Evolutionary conservation across 2,329 filamentous ascomycete genomes (phyloP), one percentile per base, ranked within the genome.

Genomic region (Sordariomycetes sp.): DNA sequence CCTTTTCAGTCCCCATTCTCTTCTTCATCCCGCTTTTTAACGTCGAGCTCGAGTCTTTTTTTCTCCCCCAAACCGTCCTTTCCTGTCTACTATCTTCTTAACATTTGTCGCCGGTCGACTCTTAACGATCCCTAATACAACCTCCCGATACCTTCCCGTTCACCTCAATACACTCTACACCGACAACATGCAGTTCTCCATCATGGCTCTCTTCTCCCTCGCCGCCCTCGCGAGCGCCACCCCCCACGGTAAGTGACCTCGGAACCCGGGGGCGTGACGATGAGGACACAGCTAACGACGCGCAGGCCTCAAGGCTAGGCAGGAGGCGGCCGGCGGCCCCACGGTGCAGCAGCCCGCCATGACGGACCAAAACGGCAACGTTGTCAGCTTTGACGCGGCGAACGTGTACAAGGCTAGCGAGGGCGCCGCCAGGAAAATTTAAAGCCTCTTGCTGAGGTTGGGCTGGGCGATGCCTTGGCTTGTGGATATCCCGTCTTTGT

Each of bases 121-220:
- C 34, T 58, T 48, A 51, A 35, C 57, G 22, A 17, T 58, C 57
- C 42, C 55, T 52, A 34, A 52, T 50, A 50, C 45, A 50, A 50
- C 28, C 17, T 6, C 10, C 24, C 45, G 45, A 50, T 10, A 24
- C 17, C 13, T 54, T 28, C 17, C 7, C 36, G 36, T 35, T 51
- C 45, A n/a, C 22, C 50, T 25, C 36, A 57, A 25, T 10, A 51
- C n/a, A 12, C 15, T 13, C 2, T 22, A 52, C 25, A 55, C 15
- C 32, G 17, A 17, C 24, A 55, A 54, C n/a, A 58, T 58, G 57
- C 75, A 79, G 72, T 76, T 75, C 73, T 72, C 74, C 59, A 60
- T 74, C 61, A 61, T 76, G 63, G 69, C 73, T 64, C 58, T 80
- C 60, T 67, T 77, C 62, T 69, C 76, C 60, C 66, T 81, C 60